These are phyloP conservation scores for Metarhizium brunneum DNA, from an alignment of 2,329 filamentous ascomycete species.

Conservation along the genomic window DNA sequence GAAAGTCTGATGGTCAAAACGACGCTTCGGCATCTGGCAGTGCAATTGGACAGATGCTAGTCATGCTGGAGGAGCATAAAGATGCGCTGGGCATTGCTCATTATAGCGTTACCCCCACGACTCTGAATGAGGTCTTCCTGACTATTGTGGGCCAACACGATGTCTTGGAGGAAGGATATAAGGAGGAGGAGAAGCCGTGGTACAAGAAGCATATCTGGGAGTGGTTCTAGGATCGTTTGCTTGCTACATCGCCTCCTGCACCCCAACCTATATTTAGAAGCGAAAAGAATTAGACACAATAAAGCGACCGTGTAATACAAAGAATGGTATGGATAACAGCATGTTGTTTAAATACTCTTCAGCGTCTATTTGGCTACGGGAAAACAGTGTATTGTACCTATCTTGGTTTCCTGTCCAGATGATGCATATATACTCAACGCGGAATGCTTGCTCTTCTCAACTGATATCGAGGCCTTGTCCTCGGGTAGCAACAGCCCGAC, in stretches of 20 bases:
- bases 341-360: too few species aligned
- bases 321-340: too few species aligned
- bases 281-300: too few species aligned
- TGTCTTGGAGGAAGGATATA: slow-evolving; percentile 58
- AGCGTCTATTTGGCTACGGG: too few species aligned
- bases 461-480: background rate
- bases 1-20: slow-evolving; percentile 10
- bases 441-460: too few species aligned
- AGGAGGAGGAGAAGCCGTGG: slow-evolving; percentile 15
- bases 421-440: too few species aligned
- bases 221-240: background rate
- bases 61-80: slow-evolving; percentile 63
- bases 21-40: slow-evolving; percentile 15
- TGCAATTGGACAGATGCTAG: slow-evolving; percentile 61
- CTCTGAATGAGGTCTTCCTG: slow-evolving; percentile 84
- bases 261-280: too few species aligned
- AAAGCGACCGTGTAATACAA: too few species aligned
- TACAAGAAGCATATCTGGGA: slow-evolving; percentile 10
- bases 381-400: too few species aligned
- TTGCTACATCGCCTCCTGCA: too few species aligned
- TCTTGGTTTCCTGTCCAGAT: too few species aligned
- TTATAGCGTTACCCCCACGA: slow-evolving; percentile 80
- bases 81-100: slow-evolving; percentile 65
- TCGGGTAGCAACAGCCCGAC: background rate
- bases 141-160: slow-evolving; percentile 70